A percentile compares a stretch with the other conserved stretches of the same genome.
These are phyloP conservation scores for Gossypium stocksii DNA, from an alignment of 345 rosid species.

Conservation along the genomic window DNA sequence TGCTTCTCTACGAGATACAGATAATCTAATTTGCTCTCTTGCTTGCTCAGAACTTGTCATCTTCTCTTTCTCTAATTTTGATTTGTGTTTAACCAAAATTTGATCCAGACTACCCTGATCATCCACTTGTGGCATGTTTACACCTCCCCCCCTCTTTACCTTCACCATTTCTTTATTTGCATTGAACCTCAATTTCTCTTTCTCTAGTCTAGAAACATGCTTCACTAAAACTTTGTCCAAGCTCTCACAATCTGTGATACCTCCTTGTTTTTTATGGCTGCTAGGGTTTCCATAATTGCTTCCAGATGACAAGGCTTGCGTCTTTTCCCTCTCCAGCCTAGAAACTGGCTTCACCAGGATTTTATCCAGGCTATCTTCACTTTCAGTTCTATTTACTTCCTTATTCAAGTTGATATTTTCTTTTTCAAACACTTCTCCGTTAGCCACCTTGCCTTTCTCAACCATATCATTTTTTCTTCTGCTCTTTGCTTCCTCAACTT, in stretches of 20 bases:
- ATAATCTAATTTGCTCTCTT: constrained; percentile 25
- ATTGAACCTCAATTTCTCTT: constrained; percentile 45
- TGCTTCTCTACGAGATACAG: constrained; percentile 53
- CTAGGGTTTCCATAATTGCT: constrained; percentile 30
- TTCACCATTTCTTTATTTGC: constrained; percentile 33
- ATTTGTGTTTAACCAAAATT: constrained; percentile 50
- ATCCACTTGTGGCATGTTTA: constrained; percentile 26
- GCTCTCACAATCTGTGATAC: constrained; percentile 39
- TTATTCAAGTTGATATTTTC: constrained; percentile 53
- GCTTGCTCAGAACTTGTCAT: constrained; percentile 3
- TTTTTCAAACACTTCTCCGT: constrained; percentile 31
- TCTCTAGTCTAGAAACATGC: constrained; percentile 72
- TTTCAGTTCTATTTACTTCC: constrained; percentile 16
- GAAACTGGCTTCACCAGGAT: constrained; percentile 56
- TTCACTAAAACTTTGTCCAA: constrained; percentile 78
- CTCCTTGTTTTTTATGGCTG: constrained; percentile 33
- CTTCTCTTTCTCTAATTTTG: constrained; percentile 66
- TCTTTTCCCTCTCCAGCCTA: constrained; percentile 49
- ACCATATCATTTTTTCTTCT: constrained; percentile 34
- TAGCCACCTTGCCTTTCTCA: constrained; percentile 17
- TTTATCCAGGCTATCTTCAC: constrained; percentile 48
- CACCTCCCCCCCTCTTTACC: constrained; percentile 28
- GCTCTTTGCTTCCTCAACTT: constrained; percentile 72
- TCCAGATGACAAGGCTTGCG: constrained; percentile 29
- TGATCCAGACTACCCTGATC: constrained; percentile 45